These are phyloP conservation scores for Trichoderma gracile DNA, from an alignment of 2,329 filamentous ascomycete species.

Conservation along the genomic window DNA sequence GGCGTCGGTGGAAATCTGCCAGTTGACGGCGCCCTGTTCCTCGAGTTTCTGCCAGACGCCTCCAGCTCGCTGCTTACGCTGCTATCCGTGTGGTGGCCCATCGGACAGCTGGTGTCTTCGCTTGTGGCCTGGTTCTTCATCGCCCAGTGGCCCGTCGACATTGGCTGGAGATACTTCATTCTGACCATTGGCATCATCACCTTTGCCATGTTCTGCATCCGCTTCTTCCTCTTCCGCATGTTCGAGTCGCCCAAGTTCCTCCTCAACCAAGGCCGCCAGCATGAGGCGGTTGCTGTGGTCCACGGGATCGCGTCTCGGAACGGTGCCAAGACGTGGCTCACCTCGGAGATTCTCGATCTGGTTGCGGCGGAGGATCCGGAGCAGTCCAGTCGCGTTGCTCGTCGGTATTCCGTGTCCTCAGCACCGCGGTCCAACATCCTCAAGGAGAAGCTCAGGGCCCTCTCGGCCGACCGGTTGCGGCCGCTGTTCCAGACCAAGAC, in stretches of 20 bases:
- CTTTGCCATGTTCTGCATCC: constrained; percentile 73
- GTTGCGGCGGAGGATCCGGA: constrained; percentile 50
- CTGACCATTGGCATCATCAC: constrained; percentile 71
- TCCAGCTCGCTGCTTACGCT: constrained; percentile 74
- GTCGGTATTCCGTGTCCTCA: constrained; percentile 14
- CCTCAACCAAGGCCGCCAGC: constrained; percentile 71
- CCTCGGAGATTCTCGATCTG: constrained; percentile 64
- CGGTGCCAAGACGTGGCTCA: constrained; percentile 70
- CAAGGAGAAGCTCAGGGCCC: constrained; percentile 61
- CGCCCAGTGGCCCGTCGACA: constrained; percentile 63
- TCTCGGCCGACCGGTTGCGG: constrained; percentile 66
- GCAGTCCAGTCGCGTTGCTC: neutral
- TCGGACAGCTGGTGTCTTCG: constrained; percentile 74
- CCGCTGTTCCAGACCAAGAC: constrained; percentile 63
- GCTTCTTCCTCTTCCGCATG: constrained; percentile 78
- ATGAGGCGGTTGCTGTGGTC: constrained; percentile 76
- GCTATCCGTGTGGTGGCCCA: constrained; percentile 83
- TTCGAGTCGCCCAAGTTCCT: constrained; percentile 86
- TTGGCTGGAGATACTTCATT: constrained; percentile 77
- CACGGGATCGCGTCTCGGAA: constrained; percentile 77
- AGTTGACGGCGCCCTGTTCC: constrained; percentile 77
- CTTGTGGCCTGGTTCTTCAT: constrained; percentile 76
- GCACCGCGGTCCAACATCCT: constrained; percentile 46
- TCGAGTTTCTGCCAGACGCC: constrained; percentile 78
- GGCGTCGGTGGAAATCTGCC: constrained; percentile 76